A percentile compares a stretch with the other conserved stretches of the same genome.
These are phyloP conservation scores for Wickerhamomyces bovis DNA, from an alignment of 805 yeast genomes.

Conservation along the genomic window DNA sequence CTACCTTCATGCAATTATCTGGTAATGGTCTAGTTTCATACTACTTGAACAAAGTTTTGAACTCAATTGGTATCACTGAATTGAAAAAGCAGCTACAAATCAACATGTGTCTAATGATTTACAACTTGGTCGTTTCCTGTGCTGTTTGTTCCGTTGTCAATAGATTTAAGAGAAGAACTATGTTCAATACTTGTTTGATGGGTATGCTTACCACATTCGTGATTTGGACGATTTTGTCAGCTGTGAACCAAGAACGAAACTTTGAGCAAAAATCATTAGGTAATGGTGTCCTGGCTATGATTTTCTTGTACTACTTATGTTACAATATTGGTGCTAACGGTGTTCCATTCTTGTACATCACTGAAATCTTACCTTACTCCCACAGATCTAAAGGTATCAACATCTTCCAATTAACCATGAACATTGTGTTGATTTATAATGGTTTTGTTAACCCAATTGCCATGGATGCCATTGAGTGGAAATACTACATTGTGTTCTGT, in stretches of 20 bases:
- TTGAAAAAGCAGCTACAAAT: conserved; percentile 37
- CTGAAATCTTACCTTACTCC: conserved; percentile 33
- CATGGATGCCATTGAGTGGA: conserved; percentile 31
- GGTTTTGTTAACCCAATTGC: conserved; percentile 33
- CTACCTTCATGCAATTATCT: conserved; percentile 36
- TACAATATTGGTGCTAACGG: conserved; percentile 40
- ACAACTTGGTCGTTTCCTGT: conserved; percentile 31
- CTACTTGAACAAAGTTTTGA: conserved; percentile 43
- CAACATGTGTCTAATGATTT: conserved; percentile 43
- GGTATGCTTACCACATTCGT: conserved; percentile 32
- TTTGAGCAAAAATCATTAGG: conserved; percentile 34
- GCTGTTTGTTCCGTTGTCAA: conserved; percentile 20
- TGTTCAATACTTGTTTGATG: conserved; percentile 29
- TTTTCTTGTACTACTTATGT: conserved; percentile 36
- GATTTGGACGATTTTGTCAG: conserved; percentile 41
- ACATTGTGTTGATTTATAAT: conserved; percentile 23
- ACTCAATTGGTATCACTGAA: conserved; percentile 46
- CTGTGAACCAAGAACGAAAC: conserved; percentile 34
- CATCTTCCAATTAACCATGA: conserved; percentile 13
- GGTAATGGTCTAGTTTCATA: conserved; percentile 48
- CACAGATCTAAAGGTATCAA: conserved; percentile 24
- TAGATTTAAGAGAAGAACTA: conserved; percentile 30
- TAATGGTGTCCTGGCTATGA: conserved; percentile 44
- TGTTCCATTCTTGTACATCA: conserved; percentile 37
- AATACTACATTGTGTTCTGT: conserved; percentile 30